phyloP scores from a whole-genome alignment of 805 yeast species.

The Metschnikowia similis region DNA sequence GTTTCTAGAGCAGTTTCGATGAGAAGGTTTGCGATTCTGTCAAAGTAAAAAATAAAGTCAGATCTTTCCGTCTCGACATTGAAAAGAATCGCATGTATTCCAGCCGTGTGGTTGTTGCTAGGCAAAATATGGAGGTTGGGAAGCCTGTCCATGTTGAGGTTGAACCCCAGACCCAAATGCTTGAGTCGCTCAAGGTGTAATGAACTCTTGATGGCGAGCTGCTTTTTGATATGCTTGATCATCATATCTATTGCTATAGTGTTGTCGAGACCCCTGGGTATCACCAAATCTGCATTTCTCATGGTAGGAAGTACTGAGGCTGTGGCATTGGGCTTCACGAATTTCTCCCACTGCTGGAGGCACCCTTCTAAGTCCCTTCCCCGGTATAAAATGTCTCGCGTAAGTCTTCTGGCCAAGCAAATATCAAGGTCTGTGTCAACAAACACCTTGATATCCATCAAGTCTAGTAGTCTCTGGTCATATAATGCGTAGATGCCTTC shows the following conservation, averaged over 20 bases:
- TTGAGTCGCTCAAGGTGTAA: slow-evolving; percentile 64
- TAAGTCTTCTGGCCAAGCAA: slow-evolving; percentile 82
- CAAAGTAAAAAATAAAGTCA: slow-evolving; percentile 83
- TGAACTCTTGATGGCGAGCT: slow-evolving; percentile 58
- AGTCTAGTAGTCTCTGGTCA: slow-evolving; percentile 59
- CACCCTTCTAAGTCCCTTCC: slow-evolving; percentile 84
- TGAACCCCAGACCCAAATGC: slow-evolving; percentile 45
- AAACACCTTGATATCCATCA: slow-evolving; percentile 83
- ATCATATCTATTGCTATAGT: slow-evolving; percentile 73
- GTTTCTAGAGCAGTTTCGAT: slow-evolving; percentile 66
- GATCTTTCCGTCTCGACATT: slow-evolving; percentile 53
- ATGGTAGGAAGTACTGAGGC: slow-evolving; percentile 69
- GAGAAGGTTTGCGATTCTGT: slow-evolving; percentile 70
- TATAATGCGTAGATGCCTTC: slow-evolving; percentile 89
- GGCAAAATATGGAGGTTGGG: slow-evolving; percentile 38
- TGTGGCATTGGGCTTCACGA: slow-evolving; percentile 90
- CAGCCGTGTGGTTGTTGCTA: slow-evolving; percentile 61
- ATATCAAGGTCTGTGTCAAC: slow-evolving; percentile 94
- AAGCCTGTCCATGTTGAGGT: slow-evolving; percentile 25
- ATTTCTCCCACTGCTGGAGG: slow-evolving; percentile 82
- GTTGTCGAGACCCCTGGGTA: slow-evolving; percentile 91
- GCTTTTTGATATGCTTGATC: slow-evolving; percentile 73
- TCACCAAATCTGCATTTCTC: slow-evolving; percentile 75
- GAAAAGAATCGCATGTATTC: slow-evolving; percentile 67
- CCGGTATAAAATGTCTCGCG: slow-evolving; percentile 80